Percentiles rank a stretch among this genome's conserved stretches.
Conservation (phyloP, 768 basidiomycete species). For the Gloeopeniophorella convolvens region DNA sequence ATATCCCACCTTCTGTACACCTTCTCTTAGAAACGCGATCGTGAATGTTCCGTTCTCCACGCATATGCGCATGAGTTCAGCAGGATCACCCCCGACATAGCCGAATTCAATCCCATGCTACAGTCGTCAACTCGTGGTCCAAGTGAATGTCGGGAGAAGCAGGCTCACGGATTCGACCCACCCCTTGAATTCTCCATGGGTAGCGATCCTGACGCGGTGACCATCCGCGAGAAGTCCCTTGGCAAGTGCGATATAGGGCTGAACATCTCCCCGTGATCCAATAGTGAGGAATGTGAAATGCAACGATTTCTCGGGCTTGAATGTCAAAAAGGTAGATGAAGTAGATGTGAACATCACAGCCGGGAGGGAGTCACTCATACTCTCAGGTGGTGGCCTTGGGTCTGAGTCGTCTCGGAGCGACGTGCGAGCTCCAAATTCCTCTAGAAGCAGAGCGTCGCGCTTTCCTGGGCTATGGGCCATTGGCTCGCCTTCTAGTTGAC, state of each 20-base stretch:
- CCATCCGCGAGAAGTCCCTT: conserved; percentile 90
- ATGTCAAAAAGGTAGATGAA: conserved; percentile 94
- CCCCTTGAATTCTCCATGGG: conserved; percentile 88
- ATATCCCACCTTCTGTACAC: conserved; percentile 63
- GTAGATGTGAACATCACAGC: conserved; percentile 96
- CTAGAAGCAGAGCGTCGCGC: conserved; percentile 71
- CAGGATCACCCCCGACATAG: conserved; percentile 93
- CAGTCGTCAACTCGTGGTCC: conserved; percentile 2
- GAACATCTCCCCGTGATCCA: conserved; percentile 94
- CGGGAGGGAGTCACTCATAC: conserved; percentile 38
- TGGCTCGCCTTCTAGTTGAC: conserved; percentile 40
- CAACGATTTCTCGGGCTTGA: conserved; percentile 81
- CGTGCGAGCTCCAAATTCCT: conserved; percentile 66
- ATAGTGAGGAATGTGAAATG: conserved; percentile 95
- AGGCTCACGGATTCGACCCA: conserved; percentile 88
- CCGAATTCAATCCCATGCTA: conserved; percentile 96
- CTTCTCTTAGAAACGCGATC: conserved; percentile 90
- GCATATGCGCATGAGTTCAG: conserved; percentile 95
- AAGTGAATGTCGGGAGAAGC: neutral
- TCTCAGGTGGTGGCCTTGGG: conserved; percentile 44
- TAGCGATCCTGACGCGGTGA: conserved; percentile 85
- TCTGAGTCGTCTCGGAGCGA: conserved; percentile 35
- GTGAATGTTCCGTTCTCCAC: conserved; percentile 98
- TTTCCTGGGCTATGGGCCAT: conserved; percentile 44
- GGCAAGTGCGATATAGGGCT: conserved; percentile 94